phyloP scores from a whole-genome alignment of 2,329 filamentous ascomycete genomes.

The Xylaria sp. region DNA sequence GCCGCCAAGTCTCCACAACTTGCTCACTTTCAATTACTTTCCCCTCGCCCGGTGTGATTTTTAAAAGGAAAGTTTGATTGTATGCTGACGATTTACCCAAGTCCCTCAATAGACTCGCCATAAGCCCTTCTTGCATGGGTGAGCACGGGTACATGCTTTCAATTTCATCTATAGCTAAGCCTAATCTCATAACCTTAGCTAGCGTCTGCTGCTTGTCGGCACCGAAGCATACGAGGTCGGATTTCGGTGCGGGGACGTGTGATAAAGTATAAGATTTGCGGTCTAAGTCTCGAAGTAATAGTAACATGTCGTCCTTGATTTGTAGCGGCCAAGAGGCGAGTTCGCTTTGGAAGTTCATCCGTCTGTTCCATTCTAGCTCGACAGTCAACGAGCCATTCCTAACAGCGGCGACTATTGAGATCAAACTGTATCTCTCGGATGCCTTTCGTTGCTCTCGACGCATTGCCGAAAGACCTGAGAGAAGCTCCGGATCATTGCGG shows the following conservation, averaged over 20 bases:
- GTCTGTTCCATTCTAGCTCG: conserved; percentile 21
- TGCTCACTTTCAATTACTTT: background rate
- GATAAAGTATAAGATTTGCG: background rate
- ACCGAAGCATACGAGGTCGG: background rate
- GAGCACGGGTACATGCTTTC: conserved; percentile 26
- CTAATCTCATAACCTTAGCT: background rate
- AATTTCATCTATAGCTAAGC: conserved; percentile 2
- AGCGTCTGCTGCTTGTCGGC: background rate
- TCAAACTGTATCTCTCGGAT: conserved; percentile 23
- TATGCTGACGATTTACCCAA: conserved; percentile 9
- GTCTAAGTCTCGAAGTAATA: background rate
- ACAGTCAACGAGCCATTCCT: conserved; percentile 18
- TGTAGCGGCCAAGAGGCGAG: conserved; percentile 10
- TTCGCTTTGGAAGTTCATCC: conserved; percentile 18
- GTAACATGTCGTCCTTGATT: background rate
- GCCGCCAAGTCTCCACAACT: conserved; percentile 10
- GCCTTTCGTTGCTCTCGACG: conserved; percentile 16
- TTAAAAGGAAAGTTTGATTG: conserved; percentile 10
- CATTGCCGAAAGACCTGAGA: conserved; percentile 15
- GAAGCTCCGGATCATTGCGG: conserved; percentile 9
- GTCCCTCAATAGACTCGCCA: conserved; percentile 22
- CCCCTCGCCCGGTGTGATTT: background rate
- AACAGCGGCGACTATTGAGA: conserved; percentile 16
- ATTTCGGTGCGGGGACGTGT: background rate
- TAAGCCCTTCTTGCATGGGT: conserved; percentile 21